Percentiles rank a stretch among this genome's conserved stretches.
phyloP scores from a whole-genome alignment of 208 protist genomes.

The Leishmania mexicana region DNA sequence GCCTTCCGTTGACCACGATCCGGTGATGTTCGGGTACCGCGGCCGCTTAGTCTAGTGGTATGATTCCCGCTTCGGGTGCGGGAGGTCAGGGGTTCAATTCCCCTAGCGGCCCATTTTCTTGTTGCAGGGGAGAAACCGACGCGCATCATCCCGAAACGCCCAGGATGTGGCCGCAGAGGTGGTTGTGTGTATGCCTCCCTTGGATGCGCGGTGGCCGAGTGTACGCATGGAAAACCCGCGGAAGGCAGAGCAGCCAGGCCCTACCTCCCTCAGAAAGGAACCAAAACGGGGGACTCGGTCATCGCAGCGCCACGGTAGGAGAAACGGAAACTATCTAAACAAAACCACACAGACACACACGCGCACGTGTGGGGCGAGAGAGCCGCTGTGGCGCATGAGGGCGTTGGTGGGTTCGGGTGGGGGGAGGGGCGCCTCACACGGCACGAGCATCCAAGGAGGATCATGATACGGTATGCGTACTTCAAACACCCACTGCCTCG shows the following conservation, averaged over 20 bases:
- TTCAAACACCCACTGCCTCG: background rate
- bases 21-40: background rate
- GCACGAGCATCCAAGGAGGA: background rate
- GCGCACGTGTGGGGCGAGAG: background rate
- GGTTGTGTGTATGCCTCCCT: background rate
- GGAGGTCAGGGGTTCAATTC: constrained; percentile 91
- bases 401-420: background rate
- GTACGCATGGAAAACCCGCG: too few species aligned
- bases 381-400: background rate
- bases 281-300: background rate
- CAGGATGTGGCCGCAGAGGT: background rate
- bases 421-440: background rate
- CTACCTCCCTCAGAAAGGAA: background rate
- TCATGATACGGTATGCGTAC: background rate
- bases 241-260: background rate
- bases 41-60: constrained; percentile 89
- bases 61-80: constrained; percentile 88
- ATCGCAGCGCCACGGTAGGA: background rate
- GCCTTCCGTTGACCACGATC: background rate
- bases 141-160: background rate
- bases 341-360: background rate
- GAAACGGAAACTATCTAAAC: background rate
- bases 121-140: background rate
- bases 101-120: constrained; percentile 65
- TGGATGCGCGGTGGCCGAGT: background rate